Evolutionary conservation across 106 monocot genomes (phyloP).

Genomic region (Allium sativum): DNA sequence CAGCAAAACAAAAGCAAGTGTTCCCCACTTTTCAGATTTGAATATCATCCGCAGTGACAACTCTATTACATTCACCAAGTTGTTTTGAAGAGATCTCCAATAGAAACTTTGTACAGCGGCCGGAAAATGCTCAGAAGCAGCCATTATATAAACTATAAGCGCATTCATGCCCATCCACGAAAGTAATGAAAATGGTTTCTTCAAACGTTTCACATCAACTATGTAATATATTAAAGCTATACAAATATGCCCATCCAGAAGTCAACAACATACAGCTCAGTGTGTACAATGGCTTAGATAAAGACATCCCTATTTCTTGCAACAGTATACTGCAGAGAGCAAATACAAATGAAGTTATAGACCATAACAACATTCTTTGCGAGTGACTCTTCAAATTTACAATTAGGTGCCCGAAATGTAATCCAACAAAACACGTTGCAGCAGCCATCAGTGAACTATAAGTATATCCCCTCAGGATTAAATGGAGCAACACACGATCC

Average conservation of each 20-base stretch:
- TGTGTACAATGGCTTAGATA: slow-evolving; percentile 92
- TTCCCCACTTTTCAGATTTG: slow-evolving; percentile 75
- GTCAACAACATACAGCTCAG: slow-evolving; percentile 82
- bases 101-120: slow-evolving; percentile 84
- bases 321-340: slow-evolving; percentile 36
- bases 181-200: slow-evolving; percentile 53
- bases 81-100: slow-evolving; percentile 63
- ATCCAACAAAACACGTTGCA: slow-evolving; percentile 78
- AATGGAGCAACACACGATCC: slow-evolving; percentile 93
- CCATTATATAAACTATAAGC: slow-evolving; percentile 74
- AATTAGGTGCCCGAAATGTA: slow-evolving; percentile 77
- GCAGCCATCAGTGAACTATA: slow-evolving; percentile 82
- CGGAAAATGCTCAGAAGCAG: slow-evolving; percentile 75
- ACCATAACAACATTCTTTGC: slow-evolving; percentile 50
- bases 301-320: slow-evolving; percentile 62
- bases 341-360: slow-evolving; percentile 43
- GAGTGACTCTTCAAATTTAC: slow-evolving; percentile 52
- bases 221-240: slow-evolving; percentile 58
- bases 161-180: slow-evolving; percentile 99
- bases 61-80: slow-evolving; percentile 76
- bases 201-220: slow-evolving; percentile 63
- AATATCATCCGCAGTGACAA: slow-evolving; percentile 36
- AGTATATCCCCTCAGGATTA: slow-evolving; percentile 74
- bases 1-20: slow-evolving; percentile 68
- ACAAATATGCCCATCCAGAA: slow-evolving; percentile 54